These are phyloP conservation scores for Dissophora globulifera DNA, from an alignment of 192 early-diverging fungal species.

Conservation along the genomic window DNA sequence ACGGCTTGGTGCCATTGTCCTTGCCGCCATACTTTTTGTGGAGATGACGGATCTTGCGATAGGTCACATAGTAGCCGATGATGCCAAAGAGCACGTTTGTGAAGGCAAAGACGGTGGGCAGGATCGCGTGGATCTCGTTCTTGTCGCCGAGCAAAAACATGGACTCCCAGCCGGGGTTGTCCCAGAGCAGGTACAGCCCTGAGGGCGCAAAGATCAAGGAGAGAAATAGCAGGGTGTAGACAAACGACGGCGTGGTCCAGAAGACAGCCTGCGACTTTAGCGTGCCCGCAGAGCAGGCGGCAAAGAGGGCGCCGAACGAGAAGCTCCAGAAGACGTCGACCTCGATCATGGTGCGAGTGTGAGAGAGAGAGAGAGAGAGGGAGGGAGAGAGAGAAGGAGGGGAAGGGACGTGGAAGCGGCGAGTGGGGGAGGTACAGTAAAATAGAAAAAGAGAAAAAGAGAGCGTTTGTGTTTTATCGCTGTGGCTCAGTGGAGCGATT, in stretches of 20 bases:
- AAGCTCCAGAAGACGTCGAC: constrained; percentile 53
- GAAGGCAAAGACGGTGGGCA: constrained; percentile 49
- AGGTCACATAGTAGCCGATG: constrained; percentile 50
- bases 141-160: constrained; percentile 53
- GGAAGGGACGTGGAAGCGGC: background rate
- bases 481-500: no score
- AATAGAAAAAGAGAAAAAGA: no score
- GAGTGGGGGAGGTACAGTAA: no score
- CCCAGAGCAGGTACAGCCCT: constrained; percentile 48
- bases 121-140: constrained; percentile 49
- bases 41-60: constrained; percentile 22
- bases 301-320: constrained; percentile 38
- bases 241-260: constrained; percentile 44
- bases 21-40: background rate
- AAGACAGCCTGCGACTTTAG: constrained; percentile 13
- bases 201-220: constrained; percentile 54
- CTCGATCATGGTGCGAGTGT: constrained; percentile 29
- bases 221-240: constrained; percentile 47
- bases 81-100: constrained; percentile 49
- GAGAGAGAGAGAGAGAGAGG: background rate
- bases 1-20: background rate
- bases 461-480: no score
- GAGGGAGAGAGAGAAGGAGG: background rate
- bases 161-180: constrained; percentile 53
- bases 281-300: constrained; percentile 30